Base-by-base conservation (phyloP, 495 filamentous ascomycete species). In the Lasiosphaeris hirsuta region DNA sequence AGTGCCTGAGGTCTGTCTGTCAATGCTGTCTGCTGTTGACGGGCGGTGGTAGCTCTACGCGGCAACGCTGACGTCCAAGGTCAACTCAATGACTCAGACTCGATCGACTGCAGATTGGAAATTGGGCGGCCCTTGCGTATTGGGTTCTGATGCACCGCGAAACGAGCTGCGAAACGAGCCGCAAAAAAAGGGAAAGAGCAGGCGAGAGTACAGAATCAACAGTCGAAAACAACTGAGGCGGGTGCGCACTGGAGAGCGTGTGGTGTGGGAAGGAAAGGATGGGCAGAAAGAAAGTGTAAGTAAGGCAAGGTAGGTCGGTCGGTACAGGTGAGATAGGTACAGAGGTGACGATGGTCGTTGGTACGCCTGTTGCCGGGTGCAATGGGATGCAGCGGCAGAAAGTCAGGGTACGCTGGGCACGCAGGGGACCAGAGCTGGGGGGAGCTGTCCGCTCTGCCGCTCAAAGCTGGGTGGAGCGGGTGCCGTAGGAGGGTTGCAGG, bases 11-110 rank as follows among this genome's bases (percentile, higher is more conserved):
- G 23, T 30, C 5, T 30, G 33, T 54, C 41, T 46, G 38, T 38
- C 52, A 54, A 45, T 45, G 40, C n/a, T 45, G n/a, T n/a, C n/a
- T n/a, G n/a, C n/a, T 11, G 13, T 19, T 40, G 5, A n/a, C 8
- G 33, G 37, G 14, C 33, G 43, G 36, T 41, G 54, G 49, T 13
- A 62, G 48, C 59, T 63, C 63, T 58, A 63, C 68, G 62, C 60
- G 57, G 66, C 68, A 63, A 30, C 44, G 50, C 60, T 70, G 67
- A 69, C 63, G 69, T 70, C 68, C 68, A 65, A 70, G 60, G 59
- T 67, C 69, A 69, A 70, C 41, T 64, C 56, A 70, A 72, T 72
- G 69, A 72, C 69, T 72, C 69, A 69, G 69, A 70, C 59, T 58
- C 57, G 65, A 64, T 51, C 46, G 53, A 51, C 51, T 57, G 61